phyloP scores from a whole-genome alignment of 805 yeast genomes.

The Isabelozyma rhagii region DNA sequence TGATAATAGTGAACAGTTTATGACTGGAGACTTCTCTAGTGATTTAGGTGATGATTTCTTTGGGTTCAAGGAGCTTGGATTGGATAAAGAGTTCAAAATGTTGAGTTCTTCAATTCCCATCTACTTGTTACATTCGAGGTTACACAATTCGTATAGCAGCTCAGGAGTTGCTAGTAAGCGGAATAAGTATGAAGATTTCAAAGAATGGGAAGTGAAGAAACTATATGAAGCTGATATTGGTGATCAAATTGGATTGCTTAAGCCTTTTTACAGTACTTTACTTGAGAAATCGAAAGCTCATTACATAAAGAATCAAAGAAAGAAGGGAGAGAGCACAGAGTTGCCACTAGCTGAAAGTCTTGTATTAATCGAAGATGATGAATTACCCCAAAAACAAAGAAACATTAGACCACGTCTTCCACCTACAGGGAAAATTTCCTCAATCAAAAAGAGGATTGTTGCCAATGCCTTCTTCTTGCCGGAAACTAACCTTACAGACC shows the following conservation, averaged over 20 bases:
- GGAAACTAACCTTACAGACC: conserved; percentile 2
- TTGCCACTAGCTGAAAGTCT: conserved; percentile 41
- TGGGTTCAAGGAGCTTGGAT: conserved; percentile 91
- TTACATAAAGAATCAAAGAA: conserved; percentile 36
- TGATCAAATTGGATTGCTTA: conserved; percentile 54
- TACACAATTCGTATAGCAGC: conserved; percentile 54
- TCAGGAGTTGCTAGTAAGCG: conserved; percentile 45
- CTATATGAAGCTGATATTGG: conserved; percentile 52
- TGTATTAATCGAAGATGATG: conserved; percentile 70
- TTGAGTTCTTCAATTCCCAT: conserved; percentile 84
- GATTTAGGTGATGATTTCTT: conserved; percentile 97
- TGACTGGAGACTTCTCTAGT: conserved; percentile 91
- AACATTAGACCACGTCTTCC: conserved; percentile 78
- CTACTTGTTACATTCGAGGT: conserved; percentile 76
- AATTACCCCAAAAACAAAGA: conserved; percentile 74
- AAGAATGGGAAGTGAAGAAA: conserved; percentile 50
- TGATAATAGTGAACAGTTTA: conserved; percentile 90
- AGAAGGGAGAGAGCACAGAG: conserved; percentile 36
- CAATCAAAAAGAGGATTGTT: conserved; percentile 60
- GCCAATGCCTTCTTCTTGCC: conserved; percentile 53
- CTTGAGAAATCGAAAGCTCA: conserved; percentile 43
- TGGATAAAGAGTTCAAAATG: conserved; percentile 88
- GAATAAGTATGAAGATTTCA: conserved; percentile 63
- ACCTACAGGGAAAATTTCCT: conserved; percentile 81
- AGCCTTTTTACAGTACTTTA: conserved; percentile 46